These are phyloP conservation scores for Linnemannia zychae DNA, from an alignment of 192 early-diverging fungal species.

Conservation along the genomic window DNA sequence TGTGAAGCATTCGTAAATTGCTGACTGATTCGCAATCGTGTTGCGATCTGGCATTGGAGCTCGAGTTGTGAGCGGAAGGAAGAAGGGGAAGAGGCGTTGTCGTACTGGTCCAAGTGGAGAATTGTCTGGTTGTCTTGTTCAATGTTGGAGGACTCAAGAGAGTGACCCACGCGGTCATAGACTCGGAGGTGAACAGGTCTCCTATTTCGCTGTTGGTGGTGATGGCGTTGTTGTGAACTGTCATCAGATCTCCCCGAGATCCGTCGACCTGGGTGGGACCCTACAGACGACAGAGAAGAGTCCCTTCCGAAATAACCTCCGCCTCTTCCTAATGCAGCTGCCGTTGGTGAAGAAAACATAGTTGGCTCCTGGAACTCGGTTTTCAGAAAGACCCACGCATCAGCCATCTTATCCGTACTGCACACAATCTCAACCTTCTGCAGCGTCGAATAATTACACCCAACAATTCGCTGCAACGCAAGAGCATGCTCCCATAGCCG, in stretches of 20 bases:
- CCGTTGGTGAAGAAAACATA: neutral
- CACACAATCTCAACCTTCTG: constrained; percentile 24
- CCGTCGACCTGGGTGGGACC: neutral
- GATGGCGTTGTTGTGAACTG: neutral
- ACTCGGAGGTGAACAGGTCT: constrained; percentile 6
- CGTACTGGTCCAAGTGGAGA: constrained; percentile 7
- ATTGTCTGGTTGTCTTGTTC: constrained; percentile 1
- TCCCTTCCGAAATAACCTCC: neutral
- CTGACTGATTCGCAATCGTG: neutral
- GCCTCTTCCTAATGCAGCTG: neutral
- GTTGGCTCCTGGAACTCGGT: neutral
- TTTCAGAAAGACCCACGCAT: constrained; percentile 15
- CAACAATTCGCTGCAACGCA: constrained; percentile 15
- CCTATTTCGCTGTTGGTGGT: neutral
- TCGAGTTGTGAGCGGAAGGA: constrained; percentile 15
- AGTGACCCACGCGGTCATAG: constrained; percentile 12
- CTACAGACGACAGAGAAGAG: neutral
- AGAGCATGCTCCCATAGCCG: constrained; percentile 16
- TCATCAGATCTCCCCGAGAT: neutral
- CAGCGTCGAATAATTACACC: constrained; percentile 26
- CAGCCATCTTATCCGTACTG: constrained; percentile 2
- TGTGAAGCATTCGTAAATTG: neutral
- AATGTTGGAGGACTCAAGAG: constrained; percentile 7
- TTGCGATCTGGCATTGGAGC: constrained; percentile 10
- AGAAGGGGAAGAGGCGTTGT: too few species aligned